Conservation (phyloP, 306 rosid genomes). For the Potentilla sterilis region DNA sequence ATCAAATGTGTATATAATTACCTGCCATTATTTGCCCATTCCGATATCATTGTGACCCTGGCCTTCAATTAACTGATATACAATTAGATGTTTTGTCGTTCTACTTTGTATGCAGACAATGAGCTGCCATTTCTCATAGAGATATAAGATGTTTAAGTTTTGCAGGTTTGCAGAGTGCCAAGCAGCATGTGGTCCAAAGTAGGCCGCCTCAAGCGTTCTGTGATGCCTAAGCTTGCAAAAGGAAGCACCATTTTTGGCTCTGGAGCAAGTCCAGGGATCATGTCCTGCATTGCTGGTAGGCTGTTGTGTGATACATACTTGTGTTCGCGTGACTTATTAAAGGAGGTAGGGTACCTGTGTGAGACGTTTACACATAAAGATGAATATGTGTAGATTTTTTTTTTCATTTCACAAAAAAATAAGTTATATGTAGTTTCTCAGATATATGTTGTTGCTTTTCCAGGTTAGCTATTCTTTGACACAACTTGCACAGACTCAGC, state of each 20-base stretch:
- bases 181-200: slow-evolving; percentile 88
- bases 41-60: background rate
- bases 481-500: slow-evolving; percentile 84
- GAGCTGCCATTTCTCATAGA: slow-evolving; percentile 21
- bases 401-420: background rate
- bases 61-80: background rate
- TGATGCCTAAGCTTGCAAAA: slow-evolving; percentile 80
- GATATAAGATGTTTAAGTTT: slow-evolving; percentile 11
- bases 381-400: background rate
- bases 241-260: slow-evolving; percentile 65
- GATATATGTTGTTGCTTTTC: slow-evolving; percentile 29
- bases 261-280: slow-evolving; percentile 88
- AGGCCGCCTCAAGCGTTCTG: slow-evolving; percentile 87
- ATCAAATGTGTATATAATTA: slow-evolving; percentile 7
- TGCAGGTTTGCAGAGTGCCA: slow-evolving; percentile 74
- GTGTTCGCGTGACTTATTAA: slow-evolving; percentile 86
- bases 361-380: slow-evolving; percentile 14
- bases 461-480: slow-evolving; percentile 94
- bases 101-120: slow-evolving; percentile 6
- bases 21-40: background rate
- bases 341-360: slow-evolving; percentile 62
- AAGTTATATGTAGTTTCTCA: slow-evolving; percentile 9
- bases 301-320: slow-evolving; percentile 90
- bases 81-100: background rate
- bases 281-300: slow-evolving; percentile 93